A percentile compares a stretch with the other conserved stretches of the same genome.
These are phyloP conservation scores for Trichophyton mentagrophytes DNA, from an alignment of 2,329 filamentous ascomycete genomes.

Conservation along the genomic window DNA sequence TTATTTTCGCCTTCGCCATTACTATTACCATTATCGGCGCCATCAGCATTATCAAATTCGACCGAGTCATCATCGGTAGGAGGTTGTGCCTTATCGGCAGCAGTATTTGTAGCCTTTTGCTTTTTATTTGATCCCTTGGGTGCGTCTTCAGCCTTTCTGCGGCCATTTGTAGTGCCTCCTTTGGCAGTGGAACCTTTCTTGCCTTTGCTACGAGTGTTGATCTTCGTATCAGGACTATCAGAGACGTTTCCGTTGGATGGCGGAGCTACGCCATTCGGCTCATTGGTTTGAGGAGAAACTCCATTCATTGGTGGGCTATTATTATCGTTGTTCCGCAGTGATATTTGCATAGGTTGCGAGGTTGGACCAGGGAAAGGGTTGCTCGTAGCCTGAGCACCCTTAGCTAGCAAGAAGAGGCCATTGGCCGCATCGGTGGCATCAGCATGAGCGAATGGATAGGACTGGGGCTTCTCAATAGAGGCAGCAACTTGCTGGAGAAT, in stretches of 20 bases:
- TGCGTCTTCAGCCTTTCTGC: constrained; percentile 67
- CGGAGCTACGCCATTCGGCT: constrained; percentile 35
- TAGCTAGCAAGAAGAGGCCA: constrained; percentile 78
- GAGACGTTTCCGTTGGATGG: constrained; percentile 58
- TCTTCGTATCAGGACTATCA: constrained; percentile 56
- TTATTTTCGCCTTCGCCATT: constrained; percentile 37
- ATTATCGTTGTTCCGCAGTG: constrained; percentile 38
- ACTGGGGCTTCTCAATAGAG: constrained; percentile 36
- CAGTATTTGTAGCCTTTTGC: constrained; percentile 46
- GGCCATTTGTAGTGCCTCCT: constrained; percentile 43
- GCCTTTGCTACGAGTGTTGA: constrained; percentile 51
- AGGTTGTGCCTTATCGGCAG: constrained; percentile 35
- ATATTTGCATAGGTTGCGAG: constrained; percentile 35
- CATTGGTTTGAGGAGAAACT: not conserved
- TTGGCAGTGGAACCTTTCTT: constrained; percentile 50
- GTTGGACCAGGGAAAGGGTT: constrained; percentile 37
- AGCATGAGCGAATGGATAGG: constrained; percentile 69
- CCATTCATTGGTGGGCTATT: constrained; percentile 24
- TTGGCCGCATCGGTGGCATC: constrained; percentile 91
- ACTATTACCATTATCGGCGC: not conserved
- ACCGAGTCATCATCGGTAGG: constrained; percentile 36
- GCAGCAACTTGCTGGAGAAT: constrained; percentile 22
- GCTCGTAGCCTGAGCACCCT: constrained; percentile 44
- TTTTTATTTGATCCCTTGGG: constrained; percentile 63
- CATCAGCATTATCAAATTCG: constrained; percentile 36